These are phyloP conservation scores for Lumnitzera racemosa DNA, from an alignment of 345 rosid species.

Conservation along the genomic window DNA sequence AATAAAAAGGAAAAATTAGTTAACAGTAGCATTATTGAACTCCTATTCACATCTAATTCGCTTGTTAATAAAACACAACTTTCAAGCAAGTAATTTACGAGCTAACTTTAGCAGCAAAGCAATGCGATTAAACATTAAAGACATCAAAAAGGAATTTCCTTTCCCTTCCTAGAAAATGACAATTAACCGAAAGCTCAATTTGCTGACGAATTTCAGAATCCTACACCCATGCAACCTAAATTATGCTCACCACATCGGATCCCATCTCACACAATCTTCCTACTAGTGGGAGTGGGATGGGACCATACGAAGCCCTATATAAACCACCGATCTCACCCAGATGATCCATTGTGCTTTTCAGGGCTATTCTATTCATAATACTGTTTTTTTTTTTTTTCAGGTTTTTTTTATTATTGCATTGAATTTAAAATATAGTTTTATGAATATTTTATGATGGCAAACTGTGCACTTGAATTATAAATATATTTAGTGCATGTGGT, in stretches of 20 bases:
- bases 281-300: not conserved
- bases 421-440: not conserved
- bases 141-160: too few species aligned
- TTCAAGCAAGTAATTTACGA: too few species aligned
- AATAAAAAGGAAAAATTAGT: too few species aligned
- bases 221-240: not conserved
- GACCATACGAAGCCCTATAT: conserved; percentile 2
- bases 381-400: not conserved
- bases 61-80: too few species aligned
- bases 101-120: too few species aligned
- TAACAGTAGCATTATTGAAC: too few species aligned
- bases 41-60: too few species aligned
- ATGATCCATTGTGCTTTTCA: conserved; percentile 8
- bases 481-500: conserved; percentile 18
- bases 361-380: conserved; percentile 13
- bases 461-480: not conserved
- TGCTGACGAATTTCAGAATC: too few species aligned
- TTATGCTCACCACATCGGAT: conserved; percentile 43
- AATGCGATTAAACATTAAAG: too few species aligned
- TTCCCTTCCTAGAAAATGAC: conserved; percentile 15
- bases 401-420: not conserved
- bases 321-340: conserved; percentile 10
- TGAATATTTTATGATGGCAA: not conserved
- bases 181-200: conserved; percentile 16
- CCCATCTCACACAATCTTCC: conserved; percentile 5